Evolutionary conservation across 2,329 filamentous ascomycete species (phyloP), one percentile per base, ranked within the genome.

Genomic region (Colletotrichum incanum): DNA sequence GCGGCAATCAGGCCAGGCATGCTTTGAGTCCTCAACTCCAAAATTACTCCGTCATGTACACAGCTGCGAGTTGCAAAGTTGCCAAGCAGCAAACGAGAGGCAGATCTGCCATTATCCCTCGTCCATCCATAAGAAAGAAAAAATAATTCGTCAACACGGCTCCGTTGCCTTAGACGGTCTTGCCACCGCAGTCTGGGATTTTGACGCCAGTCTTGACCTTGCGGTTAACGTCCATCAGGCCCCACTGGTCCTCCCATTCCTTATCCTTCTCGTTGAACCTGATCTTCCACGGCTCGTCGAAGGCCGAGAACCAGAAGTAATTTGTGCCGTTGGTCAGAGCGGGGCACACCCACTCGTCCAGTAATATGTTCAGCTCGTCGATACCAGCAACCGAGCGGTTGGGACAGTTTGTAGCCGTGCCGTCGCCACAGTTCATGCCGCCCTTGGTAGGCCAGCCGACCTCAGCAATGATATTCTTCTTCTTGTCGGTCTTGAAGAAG

Each of bases 231-330:
- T 97, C 94, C 90, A 98, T 92, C 18, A 98, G 84, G 12, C 96
- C 96, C 96, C 96, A 98, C 80, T 98, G 93, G 80, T 97, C 94
- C 84, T 98, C 96, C 95, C 95, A 98, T 64, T 93, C 87, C 84
- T 96, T 86, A 50, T 87, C 85, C 69, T 82, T 82, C 6, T 85
- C 86, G 80, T 98, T 93, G 84, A 91, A 98, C 23, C 82, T 79
- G 67, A 93, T 86, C 85, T 98, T 98, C 96, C 96, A 98, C 2
- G 95, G 95, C 86, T 98, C 96, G 80, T 98, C 96, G 80, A 98
- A 98, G 12, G 95, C 94, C 79, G 95, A 94, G 80, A 98, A 98
- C 96, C 96, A 98, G 80, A 98, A 98, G 81, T 97, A 98, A 76
- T 97, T 91, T 1, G 95, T 98, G 56, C 92, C 93, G 78, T 98